Evolutionary conservation across 805 yeast genomes (phyloP).

Genomic region (Nakazawaea ishiwadae): DNA sequence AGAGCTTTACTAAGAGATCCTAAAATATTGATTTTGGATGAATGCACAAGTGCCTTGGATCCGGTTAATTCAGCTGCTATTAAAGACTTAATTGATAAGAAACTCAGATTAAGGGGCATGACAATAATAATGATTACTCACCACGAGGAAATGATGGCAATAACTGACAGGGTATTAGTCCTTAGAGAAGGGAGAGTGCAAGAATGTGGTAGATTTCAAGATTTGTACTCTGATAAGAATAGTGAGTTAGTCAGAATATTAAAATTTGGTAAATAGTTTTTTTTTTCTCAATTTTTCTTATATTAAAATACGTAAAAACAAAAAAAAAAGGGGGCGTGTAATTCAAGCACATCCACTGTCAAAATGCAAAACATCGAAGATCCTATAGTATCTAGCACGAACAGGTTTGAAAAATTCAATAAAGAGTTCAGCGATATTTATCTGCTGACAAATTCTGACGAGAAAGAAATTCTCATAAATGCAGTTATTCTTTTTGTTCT

Average conservation of each 20-base stretch:
- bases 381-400: no score
- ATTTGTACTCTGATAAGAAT: constrained; percentile 6
- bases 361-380: not conserved
- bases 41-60: constrained; percentile 87
- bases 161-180: constrained; percentile 46
- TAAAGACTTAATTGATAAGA: constrained; percentile 38
- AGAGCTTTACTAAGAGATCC: constrained; percentile 74
- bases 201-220: constrained; percentile 36
- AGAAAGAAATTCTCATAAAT: not conserved
- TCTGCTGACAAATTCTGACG: not conserved
- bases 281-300: not conserved
- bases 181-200: constrained; percentile 43
- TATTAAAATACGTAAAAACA: no score
- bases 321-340: no score
- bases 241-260: constrained; percentile 13
- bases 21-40: constrained; percentile 68
- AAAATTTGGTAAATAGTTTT: not conserved
- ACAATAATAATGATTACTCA: constrained; percentile 71
- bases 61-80: constrained; percentile 49
- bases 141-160: constrained; percentile 56
- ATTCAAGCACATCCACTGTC: not conserved
- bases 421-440: not conserved
- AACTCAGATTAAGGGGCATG: constrained; percentile 24
- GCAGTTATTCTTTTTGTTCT: not conserved
- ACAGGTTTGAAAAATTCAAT: not conserved